phyloP scores from a whole-genome alignment of 2,329 filamentous ascomycete species.

The Alternaria sp. region DNA sequence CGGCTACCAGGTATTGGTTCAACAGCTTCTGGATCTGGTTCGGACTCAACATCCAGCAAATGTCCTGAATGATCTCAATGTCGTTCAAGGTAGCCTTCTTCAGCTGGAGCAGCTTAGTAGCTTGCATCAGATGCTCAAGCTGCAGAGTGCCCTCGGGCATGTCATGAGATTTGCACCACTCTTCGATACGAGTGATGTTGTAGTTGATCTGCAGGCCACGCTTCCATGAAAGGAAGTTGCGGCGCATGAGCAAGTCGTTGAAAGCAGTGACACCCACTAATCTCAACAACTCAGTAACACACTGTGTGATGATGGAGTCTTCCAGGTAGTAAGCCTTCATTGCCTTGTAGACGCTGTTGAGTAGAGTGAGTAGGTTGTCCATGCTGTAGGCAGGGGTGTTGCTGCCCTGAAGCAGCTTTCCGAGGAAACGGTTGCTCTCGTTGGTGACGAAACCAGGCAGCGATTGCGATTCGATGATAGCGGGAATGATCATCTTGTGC shows the following conservation, averaged over 20 bases:
- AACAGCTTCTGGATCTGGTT: conserved; percentile 99
- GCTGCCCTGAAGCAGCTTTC: conserved; percentile 91
- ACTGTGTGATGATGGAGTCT: conserved; percentile 94
- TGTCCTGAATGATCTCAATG: conserved; percentile 99
- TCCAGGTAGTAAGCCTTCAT: conserved; percentile 99
- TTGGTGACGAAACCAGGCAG: conserved; percentile 98
- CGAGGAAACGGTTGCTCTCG: conserved; percentile 96
- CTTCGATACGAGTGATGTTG: conserved; percentile 98
- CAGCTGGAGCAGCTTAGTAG: conserved; percentile 94
- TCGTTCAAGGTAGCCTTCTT: conserved; percentile 99
- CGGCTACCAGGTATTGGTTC: conserved; percentile 97
- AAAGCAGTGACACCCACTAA: conserved; percentile 97
- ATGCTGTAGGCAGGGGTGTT: conserved; percentile 97
- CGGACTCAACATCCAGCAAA: conserved; percentile 99
- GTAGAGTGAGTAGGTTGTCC: conserved; percentile 93
- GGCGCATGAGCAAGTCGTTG: conserved; percentile 96
- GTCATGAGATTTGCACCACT: conserved; percentile 99
- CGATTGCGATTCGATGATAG: conserved; percentile 98
- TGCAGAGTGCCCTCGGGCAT: conserved; percentile 99
- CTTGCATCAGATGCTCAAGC: conserved; percentile 99
- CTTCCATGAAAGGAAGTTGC: conserved; percentile 99
- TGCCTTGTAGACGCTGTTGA: conserved; percentile 97
- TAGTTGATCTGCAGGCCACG: conserved; percentile 99
- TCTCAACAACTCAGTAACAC: conserved; percentile 89
- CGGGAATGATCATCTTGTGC: conserved; percentile 99